Conservation (phyloP, 1,284 basidiomycete species). For the Heimioporus retisporus region DNA sequence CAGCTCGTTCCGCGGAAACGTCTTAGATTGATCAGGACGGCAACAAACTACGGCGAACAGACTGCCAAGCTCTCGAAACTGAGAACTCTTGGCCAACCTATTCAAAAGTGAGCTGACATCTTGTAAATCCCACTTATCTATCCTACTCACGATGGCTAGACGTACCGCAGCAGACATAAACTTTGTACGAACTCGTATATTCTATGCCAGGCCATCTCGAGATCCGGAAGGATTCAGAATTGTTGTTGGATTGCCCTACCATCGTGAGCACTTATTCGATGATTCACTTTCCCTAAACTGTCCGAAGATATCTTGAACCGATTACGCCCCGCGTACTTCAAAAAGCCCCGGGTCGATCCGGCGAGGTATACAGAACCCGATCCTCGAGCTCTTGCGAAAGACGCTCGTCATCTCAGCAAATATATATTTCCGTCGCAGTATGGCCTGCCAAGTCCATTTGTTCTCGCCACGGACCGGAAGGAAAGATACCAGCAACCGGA, state of each 20-base stretch:
- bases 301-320: constrained; percentile 71
- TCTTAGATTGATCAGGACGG: constrained; percentile 20
- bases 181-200: constrained; percentile 68
- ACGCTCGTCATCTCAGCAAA: constrained; percentile 77
- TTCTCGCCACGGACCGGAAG: constrained; percentile 34
- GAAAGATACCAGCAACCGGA: constrained; percentile 54
- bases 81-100: constrained; percentile 19
- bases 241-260: constrained; percentile 73
- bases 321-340: constrained; percentile 55
- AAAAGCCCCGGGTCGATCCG: constrained; percentile 35
- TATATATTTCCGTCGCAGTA: constrained; percentile 89
- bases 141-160: constrained; percentile 40
- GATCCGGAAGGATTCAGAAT: constrained; percentile 58
- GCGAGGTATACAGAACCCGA: constrained; percentile 51
- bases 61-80: constrained; percentile 15
- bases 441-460: constrained; percentile 69
- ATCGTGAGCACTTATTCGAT: constrained; percentile 57
- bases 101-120: constrained; percentile 32
- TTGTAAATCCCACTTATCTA: constrained; percentile 17
- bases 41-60: constrained; percentile 10
- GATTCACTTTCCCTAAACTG: constrained; percentile 15
- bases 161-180: constrained; percentile 63
- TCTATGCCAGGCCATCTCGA: constrained; percentile 72
- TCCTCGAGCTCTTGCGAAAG: constrained; percentile 53
- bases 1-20: constrained; percentile 39